Percentiles rank a stretch among this genome's conserved stretches.
Evolutionary conservation across 1,139 yeast species (phyloP).

Genomic region (Casaregolazyma lundiana): DNA sequence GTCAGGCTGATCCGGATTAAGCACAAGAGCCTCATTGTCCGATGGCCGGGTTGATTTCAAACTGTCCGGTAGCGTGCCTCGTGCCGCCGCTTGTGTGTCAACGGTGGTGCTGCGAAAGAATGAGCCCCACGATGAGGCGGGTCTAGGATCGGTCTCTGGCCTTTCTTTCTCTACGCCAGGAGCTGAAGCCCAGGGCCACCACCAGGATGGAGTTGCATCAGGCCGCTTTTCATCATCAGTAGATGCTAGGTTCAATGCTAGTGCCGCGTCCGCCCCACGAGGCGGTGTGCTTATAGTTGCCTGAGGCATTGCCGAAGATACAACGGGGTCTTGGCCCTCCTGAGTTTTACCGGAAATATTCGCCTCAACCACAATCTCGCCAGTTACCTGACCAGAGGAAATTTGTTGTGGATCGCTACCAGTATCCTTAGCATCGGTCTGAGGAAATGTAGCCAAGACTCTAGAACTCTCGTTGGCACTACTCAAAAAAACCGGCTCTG

Average conservation of each 20-base stretch:
- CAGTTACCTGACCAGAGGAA: neutral
- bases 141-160: neutral
- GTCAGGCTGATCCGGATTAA: neutral
- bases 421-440: neutral
- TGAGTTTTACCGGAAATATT: neutral
- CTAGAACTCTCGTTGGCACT: neutral
- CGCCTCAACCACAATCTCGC: neutral
- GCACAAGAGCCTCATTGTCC: neutral
- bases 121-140: neutral
- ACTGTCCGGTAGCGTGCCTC: neutral
- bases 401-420: neutral
- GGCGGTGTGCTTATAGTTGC: neutral
- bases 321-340: neutral
- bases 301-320: neutral
- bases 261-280: neutral
- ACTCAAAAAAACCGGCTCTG: slow-evolving; percentile 7
- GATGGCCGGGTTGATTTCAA: neutral
- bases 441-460: neutral
- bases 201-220: slow-evolving; percentile 1
- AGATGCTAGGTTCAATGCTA: neutral
- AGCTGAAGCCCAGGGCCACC: slow-evolving; percentile 4
- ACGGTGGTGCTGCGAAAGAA: neutral
- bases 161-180: slow-evolving; percentile 1
- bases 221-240: neutral
- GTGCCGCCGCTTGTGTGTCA: neutral